Evolutionary conservation across 208 protist genomes (phyloP).

Genomic region (Acanthamoeba healyi): DNA sequence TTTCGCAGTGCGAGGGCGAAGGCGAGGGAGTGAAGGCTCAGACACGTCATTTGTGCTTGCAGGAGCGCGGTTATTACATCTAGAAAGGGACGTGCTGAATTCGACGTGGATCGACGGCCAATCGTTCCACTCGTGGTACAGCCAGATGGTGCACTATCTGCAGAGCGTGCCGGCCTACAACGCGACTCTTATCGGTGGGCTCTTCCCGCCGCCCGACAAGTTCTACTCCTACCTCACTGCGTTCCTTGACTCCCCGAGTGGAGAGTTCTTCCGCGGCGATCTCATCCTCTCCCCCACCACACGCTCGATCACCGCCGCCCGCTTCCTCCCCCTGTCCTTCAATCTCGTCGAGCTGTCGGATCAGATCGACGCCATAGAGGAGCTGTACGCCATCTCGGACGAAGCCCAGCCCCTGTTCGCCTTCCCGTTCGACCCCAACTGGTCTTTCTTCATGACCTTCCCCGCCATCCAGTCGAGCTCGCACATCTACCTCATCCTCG

Average conservation of each 20-base stretch:
- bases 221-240: constrained; percentile 43
- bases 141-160: constrained; percentile 9
- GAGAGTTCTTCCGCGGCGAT: constrained; percentile 27
- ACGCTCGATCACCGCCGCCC: neutral
- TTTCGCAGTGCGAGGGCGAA: no score
- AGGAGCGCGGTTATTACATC: neutral
- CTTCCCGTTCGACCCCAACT: constrained; percentile 60
- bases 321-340: constrained; percentile 25
- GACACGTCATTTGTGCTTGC: neutral
- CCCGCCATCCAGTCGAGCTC: constrained; percentile 53
- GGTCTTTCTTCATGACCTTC: constrained; percentile 69
- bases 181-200: constrained; percentile 12
- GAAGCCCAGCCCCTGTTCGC: neutral
- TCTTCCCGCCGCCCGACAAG: constrained; percentile 36
- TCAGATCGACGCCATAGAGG: constrained; percentile 55
- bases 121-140: constrained; percentile 48
- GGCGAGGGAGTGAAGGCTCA: no score
- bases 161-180: constrained; percentile 30
- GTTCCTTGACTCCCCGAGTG: constrained; percentile 2
- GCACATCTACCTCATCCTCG: constrained; percentile 65
- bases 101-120: neutral
- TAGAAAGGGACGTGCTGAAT: neutral
- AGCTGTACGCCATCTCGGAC: neutral
- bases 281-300: neutral
- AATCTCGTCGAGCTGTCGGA: constrained; percentile 51